Evolutionary conservation across 2,329 filamentous ascomycete genomes (phyloP).

Genomic region (Diaporthe eres): DNA sequence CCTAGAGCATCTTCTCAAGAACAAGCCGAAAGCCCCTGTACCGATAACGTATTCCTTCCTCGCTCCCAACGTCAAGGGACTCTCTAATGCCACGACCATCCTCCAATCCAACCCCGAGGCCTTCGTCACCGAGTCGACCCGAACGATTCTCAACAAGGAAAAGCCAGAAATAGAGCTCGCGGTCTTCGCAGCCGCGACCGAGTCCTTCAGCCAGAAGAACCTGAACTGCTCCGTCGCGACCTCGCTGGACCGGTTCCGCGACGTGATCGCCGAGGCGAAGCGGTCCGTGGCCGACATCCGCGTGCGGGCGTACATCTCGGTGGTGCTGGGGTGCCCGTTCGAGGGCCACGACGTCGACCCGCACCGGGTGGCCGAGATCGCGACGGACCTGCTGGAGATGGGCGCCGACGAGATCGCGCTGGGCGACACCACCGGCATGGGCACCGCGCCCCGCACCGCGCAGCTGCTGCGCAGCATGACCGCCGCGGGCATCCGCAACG

Average conservation of each 20-base stretch:
- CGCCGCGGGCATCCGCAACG: constrained; percentile 76
- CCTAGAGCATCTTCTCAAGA: constrained; percentile 75
- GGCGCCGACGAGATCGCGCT: constrained; percentile 93
- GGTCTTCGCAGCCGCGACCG: constrained; percentile 86
- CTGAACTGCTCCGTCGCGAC: constrained; percentile 85
- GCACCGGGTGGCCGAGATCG: constrained; percentile 75
- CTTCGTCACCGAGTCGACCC: constrained; percentile 66
- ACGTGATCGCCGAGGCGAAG: constrained; percentile 79
- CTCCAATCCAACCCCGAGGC: constrained; percentile 65
- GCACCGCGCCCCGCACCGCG: constrained; percentile 79
- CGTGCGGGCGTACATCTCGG: constrained; percentile 85
- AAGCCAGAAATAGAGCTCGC: constrained; percentile 77
- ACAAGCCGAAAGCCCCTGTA: constrained; percentile 65
- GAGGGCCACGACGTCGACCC: constrained; percentile 76
- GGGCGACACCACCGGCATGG: constrained; percentile 93
- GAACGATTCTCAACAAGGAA: constrained; percentile 41
- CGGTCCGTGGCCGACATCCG: constrained; percentile 67
- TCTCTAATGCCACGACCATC: constrained; percentile 72
- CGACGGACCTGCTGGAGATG: constrained; percentile 81
- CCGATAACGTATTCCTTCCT: constrained; percentile 85
- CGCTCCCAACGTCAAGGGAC: constrained; percentile 81
- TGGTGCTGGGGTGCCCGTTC: constrained; percentile 85
- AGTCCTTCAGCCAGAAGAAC: constrained; percentile 85
- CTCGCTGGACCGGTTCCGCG: constrained; percentile 78
- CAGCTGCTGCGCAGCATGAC: constrained; percentile 75